Base-by-base conservation (phyloP, 805 yeast species). In the Lachancea thermotolerans region DNA sequence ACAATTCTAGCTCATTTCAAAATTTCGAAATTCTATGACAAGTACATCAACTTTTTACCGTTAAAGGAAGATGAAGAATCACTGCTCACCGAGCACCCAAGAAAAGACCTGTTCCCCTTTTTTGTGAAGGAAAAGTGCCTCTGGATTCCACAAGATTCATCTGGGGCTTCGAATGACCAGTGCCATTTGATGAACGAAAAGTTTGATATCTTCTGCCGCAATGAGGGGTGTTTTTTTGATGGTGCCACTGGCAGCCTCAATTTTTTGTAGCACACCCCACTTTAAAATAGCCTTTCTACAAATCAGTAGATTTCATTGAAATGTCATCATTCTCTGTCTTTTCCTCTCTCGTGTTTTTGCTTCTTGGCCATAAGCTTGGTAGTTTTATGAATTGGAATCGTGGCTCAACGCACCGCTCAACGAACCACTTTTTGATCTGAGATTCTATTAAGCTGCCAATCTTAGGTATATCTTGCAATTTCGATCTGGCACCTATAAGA, bases 331-430 rank as follows among this genome's bases (percentile, higher is more conserved):
- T 34, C 29, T 44, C 50, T 16, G 50, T 44, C 41, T 56, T 51
- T 37, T 59, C 68, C 45, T 74, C 73, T 53, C 81, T 70, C 1
- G 79, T 77, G 48, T 74, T 77, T 52, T 75, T 77, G 50, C 75
- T 74, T 52, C 80, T 65, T 18, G 95, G 95, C 96, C 96, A 89
- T 59, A 90, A 67, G 39, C 87, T 82, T 2, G 98, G 99, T 29
- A 93, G 65, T 56, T 75, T 75, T 28, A 93, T 79, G 40, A 87
- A 83, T 61, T 90, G 96, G 57, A 83, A 91, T 54, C 95, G 74
- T 1, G 99, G 99, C 53, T 88, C 95, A 10, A 93, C 93, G 59
- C 96, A 88, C 50, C 96, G 72, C 55, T 91, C 97, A 14, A 82
- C 81, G 59, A 93, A 90, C 95, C 96, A 89, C 45, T 81, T 81